These are phyloP conservation scores for Xylariales sp. DNA, from an alignment of 2,329 filamentous ascomycete species.

Conservation along the genomic window DNA sequence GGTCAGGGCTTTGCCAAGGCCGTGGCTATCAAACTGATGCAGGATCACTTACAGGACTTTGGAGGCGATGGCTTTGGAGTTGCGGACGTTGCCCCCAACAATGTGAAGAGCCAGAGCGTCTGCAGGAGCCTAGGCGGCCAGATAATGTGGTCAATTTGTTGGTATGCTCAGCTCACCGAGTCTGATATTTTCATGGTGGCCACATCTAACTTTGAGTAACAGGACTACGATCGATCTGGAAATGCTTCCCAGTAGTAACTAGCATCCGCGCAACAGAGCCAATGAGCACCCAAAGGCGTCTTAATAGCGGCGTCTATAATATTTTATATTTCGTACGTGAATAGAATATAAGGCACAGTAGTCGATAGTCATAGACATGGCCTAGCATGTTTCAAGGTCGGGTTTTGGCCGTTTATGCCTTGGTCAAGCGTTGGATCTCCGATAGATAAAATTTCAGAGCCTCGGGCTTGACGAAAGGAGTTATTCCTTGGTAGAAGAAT, in stretches of 20 bases:
- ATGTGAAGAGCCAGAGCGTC: slow-evolving; percentile 56
- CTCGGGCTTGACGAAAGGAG: slow-evolving; percentile 89
- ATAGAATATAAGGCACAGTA: not conserved
- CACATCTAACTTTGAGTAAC: slow-evolving; percentile 1
- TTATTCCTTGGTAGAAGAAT: slow-evolving; percentile 77
- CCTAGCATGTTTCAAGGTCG: no score
- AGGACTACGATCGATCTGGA: slow-evolving; percentile 9
- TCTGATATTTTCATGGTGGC: not conserved
- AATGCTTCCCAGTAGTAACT: no score
- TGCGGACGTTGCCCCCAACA: slow-evolving; percentile 61
- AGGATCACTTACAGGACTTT: slow-evolving; percentile 40
- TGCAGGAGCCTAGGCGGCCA: slow-evolving; percentile 58
- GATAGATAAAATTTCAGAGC: slow-evolving; percentile 91
- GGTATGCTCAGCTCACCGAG: slow-evolving; percentile 36
- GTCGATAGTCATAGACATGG: no score
- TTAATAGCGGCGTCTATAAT: no score
- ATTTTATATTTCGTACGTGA: no score
- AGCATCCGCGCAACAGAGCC: no score
- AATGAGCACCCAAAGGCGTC: no score
- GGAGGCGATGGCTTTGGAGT: slow-evolving; percentile 49
- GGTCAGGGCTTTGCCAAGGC: slow-evolving; percentile 60
- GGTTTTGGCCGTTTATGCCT: slow-evolving; percentile 21
- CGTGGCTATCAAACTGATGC: slow-evolving; percentile 54
- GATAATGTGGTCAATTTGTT: slow-evolving; percentile 52
- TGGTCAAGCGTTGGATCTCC: slow-evolving; percentile 74